Evolutionary conservation across 208 protist species (phyloP).

Genomic region (Trypanosoma brucei): DNA sequence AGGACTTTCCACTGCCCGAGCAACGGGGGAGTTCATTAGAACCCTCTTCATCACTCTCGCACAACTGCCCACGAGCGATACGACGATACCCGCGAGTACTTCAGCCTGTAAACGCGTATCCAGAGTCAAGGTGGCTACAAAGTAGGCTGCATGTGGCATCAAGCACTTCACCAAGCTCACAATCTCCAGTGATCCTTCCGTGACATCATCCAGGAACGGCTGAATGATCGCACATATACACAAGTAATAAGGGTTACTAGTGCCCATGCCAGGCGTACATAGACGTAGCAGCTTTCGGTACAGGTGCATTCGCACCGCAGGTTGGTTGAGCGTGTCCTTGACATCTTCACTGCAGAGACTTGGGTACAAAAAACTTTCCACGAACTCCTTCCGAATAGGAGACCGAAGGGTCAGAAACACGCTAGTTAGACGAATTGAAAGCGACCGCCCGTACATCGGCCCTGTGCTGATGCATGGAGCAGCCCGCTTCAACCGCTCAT

Average conservation of each 20-base stretch:
- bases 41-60: constrained; percentile 82
- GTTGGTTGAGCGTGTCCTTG: constrained; percentile 58
- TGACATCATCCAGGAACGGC: constrained; percentile 69
- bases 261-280: constrained; percentile 71
- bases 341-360: constrained; percentile 81
- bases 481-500: constrained; percentile 80
- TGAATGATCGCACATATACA: constrained; percentile 85
- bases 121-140: constrained; percentile 71
- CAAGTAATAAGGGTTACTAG: constrained; percentile 81
- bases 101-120: constrained; percentile 84
- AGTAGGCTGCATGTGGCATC: constrained; percentile 90
- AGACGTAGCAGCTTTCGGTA: constrained; percentile 61
- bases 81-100: constrained; percentile 87
- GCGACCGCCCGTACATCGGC: constrained; percentile 62
- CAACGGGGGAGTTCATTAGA: constrained; percentile 68
- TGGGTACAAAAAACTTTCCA: constrained; percentile 86
- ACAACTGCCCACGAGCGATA: constrained; percentile 76
- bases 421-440: constrained; percentile 85
- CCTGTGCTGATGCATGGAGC: constrained; percentile 61
- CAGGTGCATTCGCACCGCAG: constrained; percentile 69
- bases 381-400: constrained; percentile 86
- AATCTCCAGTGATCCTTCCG: constrained; percentile 70
- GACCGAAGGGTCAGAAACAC: constrained; percentile 87
- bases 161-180: constrained; percentile 78
- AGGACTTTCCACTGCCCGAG: constrained; percentile 48